Conservation (phyloP, 257 asterid species). For the Solanum habrochaites region DNA sequence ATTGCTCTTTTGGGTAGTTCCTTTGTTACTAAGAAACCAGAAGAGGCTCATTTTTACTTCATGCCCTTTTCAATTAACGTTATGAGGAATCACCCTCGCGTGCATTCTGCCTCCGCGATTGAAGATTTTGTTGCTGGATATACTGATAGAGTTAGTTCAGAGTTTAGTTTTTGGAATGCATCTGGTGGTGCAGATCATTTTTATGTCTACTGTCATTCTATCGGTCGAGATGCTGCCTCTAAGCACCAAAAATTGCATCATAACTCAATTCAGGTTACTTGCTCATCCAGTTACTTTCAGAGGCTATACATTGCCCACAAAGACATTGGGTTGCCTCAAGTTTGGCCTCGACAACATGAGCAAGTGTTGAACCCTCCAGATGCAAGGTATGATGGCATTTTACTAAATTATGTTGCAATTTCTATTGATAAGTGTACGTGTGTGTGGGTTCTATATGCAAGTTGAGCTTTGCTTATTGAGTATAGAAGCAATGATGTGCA, state of each 20-base stretch:
- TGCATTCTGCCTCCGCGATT: constrained; percentile 43
- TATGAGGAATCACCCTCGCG: constrained; percentile 54
- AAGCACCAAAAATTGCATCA: constrained; percentile 36
- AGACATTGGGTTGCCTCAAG: constrained; percentile 64
- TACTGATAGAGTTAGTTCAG: constrained; percentile 28
- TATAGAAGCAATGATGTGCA: neutral
- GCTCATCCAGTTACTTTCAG: constrained; percentile 76
- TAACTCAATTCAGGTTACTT: constrained; percentile 57
- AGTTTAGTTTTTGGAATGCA: constrained; percentile 51
- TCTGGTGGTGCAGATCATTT: constrained; percentile 81
- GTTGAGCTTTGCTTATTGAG: neutral
- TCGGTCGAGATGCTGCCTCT: constrained; percentile 60
- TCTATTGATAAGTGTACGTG: too few species aligned
- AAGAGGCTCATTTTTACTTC: constrained; percentile 56
- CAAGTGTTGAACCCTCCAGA: constrained; percentile 28
- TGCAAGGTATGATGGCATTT: constrained; percentile 21
- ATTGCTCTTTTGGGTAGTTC: constrained; percentile 48
- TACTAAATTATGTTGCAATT: too few species aligned
- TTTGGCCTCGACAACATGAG: constrained; percentile 55
- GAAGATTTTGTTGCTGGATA: constrained; percentile 49
- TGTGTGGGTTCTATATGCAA: neutral
- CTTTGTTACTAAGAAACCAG: constrained; percentile 27
- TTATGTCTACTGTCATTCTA: constrained; percentile 57
- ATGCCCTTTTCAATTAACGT: constrained; percentile 72
- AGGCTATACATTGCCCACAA: constrained; percentile 59